phyloP scores from a whole-genome alignment of 108 stramenopile species.

The Craspedostauros australis region DNA sequence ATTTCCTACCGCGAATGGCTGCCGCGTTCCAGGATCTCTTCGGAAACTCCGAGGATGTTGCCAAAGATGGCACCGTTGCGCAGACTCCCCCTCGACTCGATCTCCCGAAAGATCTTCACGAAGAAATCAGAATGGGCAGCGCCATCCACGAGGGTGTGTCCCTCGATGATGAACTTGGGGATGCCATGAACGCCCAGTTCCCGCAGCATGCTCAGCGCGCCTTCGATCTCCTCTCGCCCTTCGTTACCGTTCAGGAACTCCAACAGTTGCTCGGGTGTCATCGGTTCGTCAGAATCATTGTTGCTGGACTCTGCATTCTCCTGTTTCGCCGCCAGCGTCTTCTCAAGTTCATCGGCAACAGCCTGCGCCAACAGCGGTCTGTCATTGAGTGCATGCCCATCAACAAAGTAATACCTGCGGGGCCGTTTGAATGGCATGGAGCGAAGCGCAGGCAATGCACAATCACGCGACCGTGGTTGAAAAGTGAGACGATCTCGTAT shows the following conservation, averaged over 20 bases:
- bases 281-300: constrained; percentile 9
- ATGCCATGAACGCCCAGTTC: constrained; percentile 71
- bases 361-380: constrained; percentile 45
- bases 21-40: constrained; percentile 38
- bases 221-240: constrained; percentile 61
- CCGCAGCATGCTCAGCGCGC: constrained; percentile 35
- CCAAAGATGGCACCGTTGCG: constrained; percentile 55
- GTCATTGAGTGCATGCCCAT: constrained; percentile 55
- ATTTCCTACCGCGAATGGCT: constrained; percentile 32
- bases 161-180: constrained; percentile 84
- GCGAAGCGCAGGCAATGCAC: not conserved
- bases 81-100: constrained; percentile 50
- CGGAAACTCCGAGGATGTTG: constrained; percentile 54
- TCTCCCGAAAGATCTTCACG: constrained; percentile 62
- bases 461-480: not conserved
- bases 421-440: not conserved
- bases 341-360: constrained; percentile 31
- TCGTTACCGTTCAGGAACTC: constrained; percentile 59
- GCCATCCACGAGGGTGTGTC: constrained; percentile 64
- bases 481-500: no score
- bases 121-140: constrained; percentile 59
- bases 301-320: constrained; percentile 7
- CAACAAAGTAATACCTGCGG: constrained; percentile 62
- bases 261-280: constrained; percentile 39
- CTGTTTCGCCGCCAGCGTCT: constrained; percentile 16